Evolutionary conservation across 306 rosid species (phyloP), one percentile per base, ranked within the genome.

Genomic region (Geum urbanum): DNA sequence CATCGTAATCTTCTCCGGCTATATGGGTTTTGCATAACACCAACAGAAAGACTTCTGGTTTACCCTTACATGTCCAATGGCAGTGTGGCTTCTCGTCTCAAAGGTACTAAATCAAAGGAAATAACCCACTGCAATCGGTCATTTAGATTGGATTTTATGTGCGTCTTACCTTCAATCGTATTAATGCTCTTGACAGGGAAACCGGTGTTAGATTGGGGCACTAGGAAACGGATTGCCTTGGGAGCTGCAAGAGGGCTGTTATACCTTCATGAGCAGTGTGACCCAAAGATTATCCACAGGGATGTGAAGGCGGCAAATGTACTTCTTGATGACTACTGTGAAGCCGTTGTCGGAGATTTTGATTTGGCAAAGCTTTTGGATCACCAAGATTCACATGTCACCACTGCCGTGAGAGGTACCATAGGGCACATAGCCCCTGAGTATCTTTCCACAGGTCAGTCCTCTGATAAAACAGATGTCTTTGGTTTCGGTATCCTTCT

Each of bases 361-460:
- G 98, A 96, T 67, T 78, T 92, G 85, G 98, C 98, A 68, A 92
- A 92, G 83, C 98, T 90, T 80, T 79, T 92, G 76, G 96, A 92
- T 80, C 98, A 92, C 72, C 86, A 88, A 83, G 98, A 90, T 73
- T 89, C 98, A 54, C 98, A 92, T 50, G 98, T 92, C 47, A 92
- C 98, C 63, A 92, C 98, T 11, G 98, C 98, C 7, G 96, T 92
- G 69, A 80, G 98, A 67, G 98, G 98, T 48, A 92, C 98, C 0
- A 96, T 90, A 54, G 98, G 98, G 18, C 98, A 92, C 74, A 92
- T 92, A 50, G 98, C 98, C 53, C 98, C 98, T 0, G 98, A 92
- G 60, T 92, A 92, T 80, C 96, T 92, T 39, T 92, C 98, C 70
- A 92, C 98, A 1, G 98, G 98, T 24, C 98, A 92, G 66, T 92